These are phyloP conservation scores for Naematelia encephala DNA, from an alignment of 768 basidiomycete species.

Conservation along the genomic window DNA sequence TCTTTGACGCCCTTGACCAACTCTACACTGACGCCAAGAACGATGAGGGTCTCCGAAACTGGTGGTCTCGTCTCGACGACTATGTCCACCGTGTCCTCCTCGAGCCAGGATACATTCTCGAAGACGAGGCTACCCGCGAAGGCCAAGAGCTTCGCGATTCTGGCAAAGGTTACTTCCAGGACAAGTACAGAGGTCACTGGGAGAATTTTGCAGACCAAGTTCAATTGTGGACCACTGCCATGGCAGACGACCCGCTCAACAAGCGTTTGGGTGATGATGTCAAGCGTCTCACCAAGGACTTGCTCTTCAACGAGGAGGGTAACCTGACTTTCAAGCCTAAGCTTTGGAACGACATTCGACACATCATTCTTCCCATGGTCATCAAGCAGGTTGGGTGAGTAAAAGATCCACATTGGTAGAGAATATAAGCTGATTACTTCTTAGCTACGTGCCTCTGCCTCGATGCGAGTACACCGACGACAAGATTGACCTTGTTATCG, in stretches of 20 bases:
- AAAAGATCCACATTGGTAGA: not conserved
- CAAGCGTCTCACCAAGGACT: constrained; percentile 69
- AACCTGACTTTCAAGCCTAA: constrained; percentile 81
- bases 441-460: constrained; percentile 68
- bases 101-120: constrained; percentile 80
- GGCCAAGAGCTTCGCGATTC: constrained; percentile 64
- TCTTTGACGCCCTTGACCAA: constrained; percentile 67
- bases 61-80: constrained; percentile 64
- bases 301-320: constrained; percentile 68
- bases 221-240: constrained; percentile 74
- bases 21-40: constrained; percentile 70
- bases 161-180: constrained; percentile 74
- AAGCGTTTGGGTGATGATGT: constrained; percentile 69
- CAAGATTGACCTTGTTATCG: constrained; percentile 78
- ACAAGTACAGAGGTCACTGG: constrained; percentile 71
- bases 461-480: constrained; percentile 92
- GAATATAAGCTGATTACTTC: not conserved
- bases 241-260: constrained; percentile 82
- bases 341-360: constrained; percentile 79
- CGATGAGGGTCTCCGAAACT: constrained; percentile 70
- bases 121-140: constrained; percentile 67
- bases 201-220: constrained; percentile 71
- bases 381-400: constrained; percentile 61
- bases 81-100: constrained; percentile 73
- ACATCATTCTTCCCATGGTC: constrained; percentile 73